phyloP scores from a whole-genome alignment of 148 eudicot species.

The Vaccinium myrtillus region DNA sequence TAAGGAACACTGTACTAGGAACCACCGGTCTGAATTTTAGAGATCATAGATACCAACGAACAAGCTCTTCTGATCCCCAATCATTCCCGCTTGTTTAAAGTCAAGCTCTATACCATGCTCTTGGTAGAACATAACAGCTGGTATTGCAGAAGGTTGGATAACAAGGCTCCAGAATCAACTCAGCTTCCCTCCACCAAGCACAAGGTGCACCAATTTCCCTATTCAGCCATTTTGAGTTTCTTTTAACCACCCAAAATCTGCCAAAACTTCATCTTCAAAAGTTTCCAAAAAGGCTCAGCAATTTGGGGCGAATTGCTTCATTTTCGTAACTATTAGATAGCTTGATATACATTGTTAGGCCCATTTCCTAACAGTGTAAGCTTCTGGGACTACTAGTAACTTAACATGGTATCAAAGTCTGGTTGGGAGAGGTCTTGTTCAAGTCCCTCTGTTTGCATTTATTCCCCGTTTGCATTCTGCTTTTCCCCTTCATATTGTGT shows the following conservation, averaged over 20 bases:
- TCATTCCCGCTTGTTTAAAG: not conserved
- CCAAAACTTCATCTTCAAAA: not conserved
- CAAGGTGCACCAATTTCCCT: slow-evolving; percentile 63
- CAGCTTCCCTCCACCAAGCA: not conserved
- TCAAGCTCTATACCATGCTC: not conserved
- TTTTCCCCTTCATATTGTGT: too few relatives aligned
- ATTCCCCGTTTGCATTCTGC: too few relatives aligned
- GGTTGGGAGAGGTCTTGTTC: too few relatives aligned
- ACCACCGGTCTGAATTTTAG: not conserved
- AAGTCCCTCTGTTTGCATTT: too few relatives aligned
- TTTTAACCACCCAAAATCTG: not conserved
- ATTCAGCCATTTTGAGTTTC: not conserved
- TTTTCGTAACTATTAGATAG: not conserved
- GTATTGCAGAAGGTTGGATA: not conserved
- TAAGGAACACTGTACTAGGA: not conserved
- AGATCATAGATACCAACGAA: not conserved
- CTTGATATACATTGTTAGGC: too few relatives aligned
- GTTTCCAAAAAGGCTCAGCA: not conserved
- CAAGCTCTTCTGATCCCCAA: not conserved
- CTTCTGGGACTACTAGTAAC: too few relatives aligned
- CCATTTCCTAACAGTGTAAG: too few relatives aligned
- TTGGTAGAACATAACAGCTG: not conserved
- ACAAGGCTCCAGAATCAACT: not conserved
- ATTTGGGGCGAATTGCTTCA: not conserved
- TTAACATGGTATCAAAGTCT: too few relatives aligned